These are phyloP conservation scores for Domatiomyces globalis DNA, from an alignment of 2,329 filamentous ascomycete species.

Conservation along the genomic window DNA sequence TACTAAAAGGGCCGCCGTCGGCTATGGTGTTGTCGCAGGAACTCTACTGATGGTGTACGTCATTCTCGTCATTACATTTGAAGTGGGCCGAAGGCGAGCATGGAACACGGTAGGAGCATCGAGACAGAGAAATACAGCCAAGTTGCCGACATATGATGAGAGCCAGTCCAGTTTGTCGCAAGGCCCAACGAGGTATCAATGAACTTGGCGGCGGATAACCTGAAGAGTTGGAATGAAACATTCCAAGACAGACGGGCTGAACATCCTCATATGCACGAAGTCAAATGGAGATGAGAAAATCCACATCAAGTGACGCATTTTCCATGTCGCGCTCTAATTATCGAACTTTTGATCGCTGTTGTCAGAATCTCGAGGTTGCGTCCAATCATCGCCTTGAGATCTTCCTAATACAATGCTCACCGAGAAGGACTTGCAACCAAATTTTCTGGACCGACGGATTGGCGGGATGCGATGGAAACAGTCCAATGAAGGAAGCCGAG, in stretches of 20 bases:
- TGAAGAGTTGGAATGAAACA: no score
- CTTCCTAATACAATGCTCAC: not conserved
- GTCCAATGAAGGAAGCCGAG: not conserved
- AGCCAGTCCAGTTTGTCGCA: not conserved
- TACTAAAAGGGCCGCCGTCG: slow-evolving; percentile 27
- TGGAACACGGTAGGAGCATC: not conserved
- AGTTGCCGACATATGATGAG: slow-evolving; percentile 12
- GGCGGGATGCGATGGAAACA: not conserved
- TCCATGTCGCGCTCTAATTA: not conserved
- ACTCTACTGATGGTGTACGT: slow-evolving; percentile 34
- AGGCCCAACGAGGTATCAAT: no score
- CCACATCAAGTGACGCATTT: not conserved
- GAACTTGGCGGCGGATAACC: no score
- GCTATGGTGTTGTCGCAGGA: slow-evolving; percentile 37
- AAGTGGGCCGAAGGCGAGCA: slow-evolving; percentile 8
- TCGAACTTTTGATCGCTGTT: not conserved
- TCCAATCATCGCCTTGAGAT: not conserved
- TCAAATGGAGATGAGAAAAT: not conserved
- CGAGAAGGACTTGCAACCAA: not conserved
- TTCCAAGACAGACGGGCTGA: no score
- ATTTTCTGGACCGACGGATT: not conserved
- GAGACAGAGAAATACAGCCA: slow-evolving; percentile 5
- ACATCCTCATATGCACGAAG: no score
- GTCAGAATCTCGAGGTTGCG: not conserved
- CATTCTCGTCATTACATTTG: slow-evolving; percentile 15